Base-by-base conservation (phyloP, 805 yeast species). In the Metschnikowia cerradonensis region DNA sequence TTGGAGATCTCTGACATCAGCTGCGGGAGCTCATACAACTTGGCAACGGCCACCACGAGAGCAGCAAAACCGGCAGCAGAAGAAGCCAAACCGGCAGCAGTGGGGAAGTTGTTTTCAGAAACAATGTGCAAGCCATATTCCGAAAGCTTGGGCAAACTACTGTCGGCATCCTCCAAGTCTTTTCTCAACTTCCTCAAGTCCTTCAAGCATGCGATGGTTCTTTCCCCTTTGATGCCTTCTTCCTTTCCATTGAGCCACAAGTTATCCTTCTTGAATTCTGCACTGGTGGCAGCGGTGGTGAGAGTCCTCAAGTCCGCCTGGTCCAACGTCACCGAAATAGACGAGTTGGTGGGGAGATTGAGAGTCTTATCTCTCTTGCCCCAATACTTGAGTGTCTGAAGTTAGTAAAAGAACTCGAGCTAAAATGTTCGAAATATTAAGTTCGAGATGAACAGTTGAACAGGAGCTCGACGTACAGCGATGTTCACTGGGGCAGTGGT, bases 31-130 rank as follows among this genome's bases (percentile, higher is more conserved):
- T 88, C 69, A 72, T 86, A 94, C 52, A 94, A 76, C 63, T 79
- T 80, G 15, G 98, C 90, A 63, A 94, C 82, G n/a, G 97, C 88
- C 45, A 81, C 81, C 20, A 92, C 96, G 54, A 94, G 77, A 8
- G 99, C 99, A 34, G 99, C 97, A 70, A 90, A 92, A 0, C 99
- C 99, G 8, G 99, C 98, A 13, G 99, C 99, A 4, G 96, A 87
- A 0, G 97, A 90, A 0, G 99, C 99, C 60, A 94, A 79, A 2
- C 99, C 99, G 5, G 99, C 99, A 32, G 99, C 99, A 23, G 99
- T 94, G 47, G 99, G 99, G 78, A 94, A 94, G 72, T 94, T 94
- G 75, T 94, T 94, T 65, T 90, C 96, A 26, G 95, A 84, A 13
- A 89, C 96, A 59, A 94, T 87, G 61, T 84, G 89, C 51, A 94